Evolutionary conservation across 805 yeast genomes (phyloP), one percentile per base, ranked within the genome.

Genomic region (Sugiyamaella mastotermitis): DNA sequence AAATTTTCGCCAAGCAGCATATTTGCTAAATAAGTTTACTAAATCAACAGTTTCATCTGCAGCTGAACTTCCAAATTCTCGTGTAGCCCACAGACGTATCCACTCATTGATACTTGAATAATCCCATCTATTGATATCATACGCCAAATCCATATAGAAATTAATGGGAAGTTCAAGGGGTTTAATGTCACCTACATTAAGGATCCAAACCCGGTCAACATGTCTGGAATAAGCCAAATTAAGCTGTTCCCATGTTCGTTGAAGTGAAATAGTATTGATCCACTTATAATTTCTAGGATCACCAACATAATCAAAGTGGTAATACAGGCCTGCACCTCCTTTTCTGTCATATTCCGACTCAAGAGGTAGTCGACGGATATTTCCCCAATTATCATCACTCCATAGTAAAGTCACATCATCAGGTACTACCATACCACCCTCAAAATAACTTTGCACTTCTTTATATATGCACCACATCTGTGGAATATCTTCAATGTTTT

Each of bases 341-440:
- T 46, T 20, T 33, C 60, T 40, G 2, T 38, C 26, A 2, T 42
- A 44, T 37, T 55, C 59, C 25, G 48, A 38, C 14, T 37, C 51
- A 8, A 43, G 32, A 5, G 59, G 59, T 18, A 55, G 43, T 38
- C 60, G 43, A 41, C 60, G 40, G 18, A 53, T 47, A 33, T 55
- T 55, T n/a, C 60, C 60, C 53, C 53, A 55, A 28, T 55, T 55
- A 38, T 55, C 60, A 41, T 55, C 60, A 23, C 49, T 47, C 60
- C 60, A 55, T 22, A 55, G 48, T 25, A 55, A 45, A 17, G 48
- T 55, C 14, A 55, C 46, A 28, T 45, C 48, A 23, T 45, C 48
- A 2, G 48, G 48, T 4, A 45, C 46, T 3, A 34, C 6, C 44
- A 45, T 35, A 8, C 48, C 48, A 11, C 33, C 35, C 27, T 45